Evolutionary conservation across 257 asterid genomes (phyloP), one percentile per base, ranked within the genome.

Genomic region (Jacaranda copaia): DNA sequence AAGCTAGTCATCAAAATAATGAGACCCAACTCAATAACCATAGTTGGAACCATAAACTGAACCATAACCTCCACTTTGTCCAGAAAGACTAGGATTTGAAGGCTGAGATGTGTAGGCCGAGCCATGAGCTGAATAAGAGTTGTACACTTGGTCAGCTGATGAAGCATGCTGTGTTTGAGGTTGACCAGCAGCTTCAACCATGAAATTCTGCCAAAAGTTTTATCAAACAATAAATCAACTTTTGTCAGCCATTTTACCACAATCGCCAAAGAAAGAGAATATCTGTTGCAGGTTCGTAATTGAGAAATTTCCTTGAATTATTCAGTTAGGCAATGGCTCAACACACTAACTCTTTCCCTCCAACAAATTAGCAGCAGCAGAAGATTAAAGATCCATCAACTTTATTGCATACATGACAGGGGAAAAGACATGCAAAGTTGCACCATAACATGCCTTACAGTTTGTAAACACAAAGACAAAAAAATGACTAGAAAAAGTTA

Each of bases 41-140:
- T 94, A 94, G 69, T 77, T 90, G 79, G 85, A 76, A 36, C 97
- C 97, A 42, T 92, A 90, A 36, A 82, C 90, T 3, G 94, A 86
- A 80, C 93, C 90, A 51, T 94, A 94, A 16, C 92, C 93, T 39
- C 96, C 96, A 1, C 88, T 52, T 83, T 87, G 94, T 3, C 92
- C 93, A 5, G 83, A 73, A 53, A 82, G 87, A 51, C 80, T 85
- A 13, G 93, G 82, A 71, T 88, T 92, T n/a, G 97, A 71, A 70
- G 97, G 83, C 11, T 88, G 82, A 0, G 98, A 69, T 10, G 91
- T 53, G 73, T 93, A 93, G 8, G 79, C 81, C 0, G 88, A 75
- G 60, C 87, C 79, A 19, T 87, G 90, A 57, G 81, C 85, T 16
- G 83, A 88, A 68, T 90, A 90, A 55, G 91, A 66, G 85, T 82